phyloP scores from a whole-genome alignment of 2,329 filamentous ascomycete genomes.

The Fusarium sp. region DNA sequence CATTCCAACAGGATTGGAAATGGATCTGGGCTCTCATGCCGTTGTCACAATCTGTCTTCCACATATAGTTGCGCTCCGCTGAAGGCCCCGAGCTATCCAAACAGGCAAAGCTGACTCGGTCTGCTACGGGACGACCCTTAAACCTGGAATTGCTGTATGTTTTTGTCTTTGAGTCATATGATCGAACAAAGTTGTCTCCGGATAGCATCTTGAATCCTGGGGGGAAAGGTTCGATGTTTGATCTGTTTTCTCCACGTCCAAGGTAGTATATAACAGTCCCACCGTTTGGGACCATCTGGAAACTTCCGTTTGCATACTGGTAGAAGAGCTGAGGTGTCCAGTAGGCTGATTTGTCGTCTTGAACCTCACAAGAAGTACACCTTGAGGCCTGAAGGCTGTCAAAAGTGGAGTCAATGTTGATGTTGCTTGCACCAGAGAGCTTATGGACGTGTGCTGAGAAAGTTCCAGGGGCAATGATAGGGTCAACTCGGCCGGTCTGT shows the following conservation, averaged over 20 bases:
- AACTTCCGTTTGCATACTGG: slow-evolving; percentile 39
- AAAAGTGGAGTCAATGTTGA: slow-evolving; percentile 27
- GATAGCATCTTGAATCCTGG: slow-evolving; percentile 43
- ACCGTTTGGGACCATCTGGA: slow-evolving; percentile 41
- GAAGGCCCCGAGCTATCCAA: slow-evolving; percentile 39
- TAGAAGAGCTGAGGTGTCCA: slow-evolving; percentile 44
- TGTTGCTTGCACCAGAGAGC: slow-evolving; percentile 42
- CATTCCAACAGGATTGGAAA: slow-evolving; percentile 45
- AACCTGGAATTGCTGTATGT: slow-evolving; percentile 31
- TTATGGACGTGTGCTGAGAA: slow-evolving; percentile 42
- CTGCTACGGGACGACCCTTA: slow-evolving; percentile 30
- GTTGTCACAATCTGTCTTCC: slow-evolving; percentile 37
- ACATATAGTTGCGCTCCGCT: slow-evolving; percentile 41
- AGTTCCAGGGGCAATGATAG: slow-evolving; percentile 36
- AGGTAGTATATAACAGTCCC: slow-evolving; percentile 44
- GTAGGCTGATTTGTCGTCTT: slow-evolving; percentile 44
- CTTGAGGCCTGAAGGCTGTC: slow-evolving; percentile 35
- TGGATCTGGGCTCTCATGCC: slow-evolving; percentile 44
- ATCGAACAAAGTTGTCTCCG: slow-evolving; percentile 31
- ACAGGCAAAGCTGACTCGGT: slow-evolving; percentile 44
- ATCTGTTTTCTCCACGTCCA: slow-evolving; percentile 40
- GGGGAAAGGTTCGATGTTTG: slow-evolving; percentile 41
- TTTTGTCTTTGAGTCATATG: slow-evolving; percentile 35
- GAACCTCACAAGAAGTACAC: slow-evolving; percentile 43
- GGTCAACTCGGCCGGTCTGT: slow-evolving; percentile 40